Conservation (phyloP, 106 monocot genomes). For the Dendrobium catenatum region DNA sequence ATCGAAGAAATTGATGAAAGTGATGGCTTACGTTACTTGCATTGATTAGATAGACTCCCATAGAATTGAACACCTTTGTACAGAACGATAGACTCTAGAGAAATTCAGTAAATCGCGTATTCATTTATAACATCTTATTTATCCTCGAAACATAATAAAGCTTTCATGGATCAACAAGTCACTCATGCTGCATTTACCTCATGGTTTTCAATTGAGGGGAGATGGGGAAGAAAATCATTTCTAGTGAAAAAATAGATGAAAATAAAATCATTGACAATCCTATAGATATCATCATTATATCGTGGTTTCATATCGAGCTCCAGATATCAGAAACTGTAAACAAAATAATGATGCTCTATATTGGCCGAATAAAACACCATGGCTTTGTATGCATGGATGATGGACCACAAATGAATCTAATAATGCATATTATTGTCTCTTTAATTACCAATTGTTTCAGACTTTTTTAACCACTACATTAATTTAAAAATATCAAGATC, state of each 20-base stretch:
- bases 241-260: conserved; percentile 54
- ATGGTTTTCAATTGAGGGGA: conserved; percentile 40
- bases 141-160: neutral
- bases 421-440: conserved; percentile 7
- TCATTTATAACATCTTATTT: neutral
- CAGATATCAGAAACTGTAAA: conserved; percentile 42
- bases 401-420: conserved; percentile 16
- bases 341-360: neutral
- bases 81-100: conserved; percentile 25
- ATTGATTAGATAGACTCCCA: conserved; percentile 41
- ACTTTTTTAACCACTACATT: conserved; percentile 12
- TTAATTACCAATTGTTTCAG: neutral
- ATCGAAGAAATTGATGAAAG: neutral
- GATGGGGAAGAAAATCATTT: conserved; percentile 55
- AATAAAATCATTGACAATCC: conserved; percentile 46
- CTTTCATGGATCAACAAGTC: neutral
- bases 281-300: conserved; percentile 24
- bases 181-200: conserved; percentile 18
- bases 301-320: conserved; percentile 25
- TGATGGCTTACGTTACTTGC: conserved; percentile 20
- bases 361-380: neutral
- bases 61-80: conserved; percentile 39
- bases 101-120: neutral
- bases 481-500: conserved; percentile 10
- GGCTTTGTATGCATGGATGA: neutral